Evolutionary conservation across 73 alveolate genomes (phyloP).

Genomic region (Diophrys appendiculata): DNA sequence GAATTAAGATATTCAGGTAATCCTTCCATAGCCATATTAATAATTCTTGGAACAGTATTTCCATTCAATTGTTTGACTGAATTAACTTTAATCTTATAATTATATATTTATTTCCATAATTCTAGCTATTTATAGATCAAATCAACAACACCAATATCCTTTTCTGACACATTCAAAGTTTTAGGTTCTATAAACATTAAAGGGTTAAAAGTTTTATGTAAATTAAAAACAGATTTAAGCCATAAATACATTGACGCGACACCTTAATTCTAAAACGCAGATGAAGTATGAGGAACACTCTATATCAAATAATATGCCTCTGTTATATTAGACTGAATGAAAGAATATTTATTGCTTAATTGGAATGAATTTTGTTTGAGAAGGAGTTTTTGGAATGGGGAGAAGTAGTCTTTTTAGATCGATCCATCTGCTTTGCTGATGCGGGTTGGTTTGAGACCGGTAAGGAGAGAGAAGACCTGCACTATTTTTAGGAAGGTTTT

Average conservation of each 20-base stretch:
- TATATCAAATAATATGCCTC: no score
- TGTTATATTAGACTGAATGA: no score
- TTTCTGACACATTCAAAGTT: conserved; percentile 56
- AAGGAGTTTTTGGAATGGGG: conserved; percentile 60
- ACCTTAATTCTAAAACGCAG: no score
- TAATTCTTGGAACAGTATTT: background rate
- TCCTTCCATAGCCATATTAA: background rate
- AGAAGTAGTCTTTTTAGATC: conserved; percentile 63
- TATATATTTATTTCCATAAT: conserved; percentile 57
- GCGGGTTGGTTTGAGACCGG: conserved; percentile 70
- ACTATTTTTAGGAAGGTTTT: conserved; percentile 49
- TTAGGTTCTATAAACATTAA: conserved; percentile 66
- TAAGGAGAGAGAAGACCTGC: conserved; percentile 67
- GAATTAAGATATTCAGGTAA: no score
- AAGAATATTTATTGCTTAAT: background rate
- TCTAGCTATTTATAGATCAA: conserved; percentile 69
- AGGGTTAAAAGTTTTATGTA: conserved; percentile 69
- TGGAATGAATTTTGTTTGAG: conserved; percentile 33
- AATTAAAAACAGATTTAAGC: conserved; percentile 62
- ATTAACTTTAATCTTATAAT: conserved; percentile 21
- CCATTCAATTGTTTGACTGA: conserved; percentile 10
- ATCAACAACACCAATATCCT: conserved; percentile 63
- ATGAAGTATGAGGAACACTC: no score
- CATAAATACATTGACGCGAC: conserved; percentile 39
- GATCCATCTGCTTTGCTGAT: conserved; percentile 75